Evolutionary conservation across 2,329 filamentous ascomycete genomes (phyloP).

Genomic region (Phoma herbarum): DNA sequence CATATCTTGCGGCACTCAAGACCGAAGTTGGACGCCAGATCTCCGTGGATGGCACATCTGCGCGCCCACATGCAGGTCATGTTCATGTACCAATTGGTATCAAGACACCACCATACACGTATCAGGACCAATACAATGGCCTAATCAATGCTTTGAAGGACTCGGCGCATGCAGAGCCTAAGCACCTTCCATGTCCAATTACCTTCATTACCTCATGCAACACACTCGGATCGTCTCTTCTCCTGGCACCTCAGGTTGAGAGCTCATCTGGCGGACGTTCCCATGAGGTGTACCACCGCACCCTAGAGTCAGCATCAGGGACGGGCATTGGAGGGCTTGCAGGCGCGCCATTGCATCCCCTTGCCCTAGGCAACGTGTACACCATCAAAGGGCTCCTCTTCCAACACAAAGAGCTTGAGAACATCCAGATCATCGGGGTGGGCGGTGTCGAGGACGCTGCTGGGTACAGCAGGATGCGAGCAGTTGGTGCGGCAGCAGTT

Average conservation of each 20-base stretch:
- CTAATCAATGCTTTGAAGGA: conserved; percentile 63
- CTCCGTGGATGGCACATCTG: conserved; percentile 8
- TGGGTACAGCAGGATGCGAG: conserved; percentile 70
- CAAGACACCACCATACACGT: conserved; percentile 81
- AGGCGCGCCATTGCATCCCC: conserved; percentile 74
- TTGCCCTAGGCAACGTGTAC: conserved; percentile 79
- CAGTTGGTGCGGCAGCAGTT: conserved; percentile 71
- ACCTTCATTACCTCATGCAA: conserved; percentile 79
- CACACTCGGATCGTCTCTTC: conserved; percentile 73
- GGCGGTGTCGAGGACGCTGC: conserved; percentile 73
- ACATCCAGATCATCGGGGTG: conserved; percentile 73
- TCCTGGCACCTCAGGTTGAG: conserved; percentile 55
- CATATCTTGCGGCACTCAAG: conserved; percentile 64
- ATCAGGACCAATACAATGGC: conserved; percentile 69
- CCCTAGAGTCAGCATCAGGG: conserved; percentile 62
- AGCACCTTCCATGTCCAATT: conserved; percentile 52
- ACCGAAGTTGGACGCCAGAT: conserved; percentile 35
- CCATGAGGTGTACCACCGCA: conserved; percentile 35
- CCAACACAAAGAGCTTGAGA: conserved; percentile 55
- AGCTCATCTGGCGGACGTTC: conserved; percentile 17
- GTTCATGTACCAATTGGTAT: conserved; percentile 64
- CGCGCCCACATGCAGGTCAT: conserved; percentile 17
- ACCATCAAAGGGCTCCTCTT: conserved; percentile 70
- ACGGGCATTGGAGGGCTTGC: conserved; percentile 75
- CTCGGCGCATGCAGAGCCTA: conserved; percentile 30